Evolutionary conservation across 371 early-diverging fungal genomes (phyloP), one percentile per base, ranked within the genome.

Genomic region (Mortierella sp.): DNA sequence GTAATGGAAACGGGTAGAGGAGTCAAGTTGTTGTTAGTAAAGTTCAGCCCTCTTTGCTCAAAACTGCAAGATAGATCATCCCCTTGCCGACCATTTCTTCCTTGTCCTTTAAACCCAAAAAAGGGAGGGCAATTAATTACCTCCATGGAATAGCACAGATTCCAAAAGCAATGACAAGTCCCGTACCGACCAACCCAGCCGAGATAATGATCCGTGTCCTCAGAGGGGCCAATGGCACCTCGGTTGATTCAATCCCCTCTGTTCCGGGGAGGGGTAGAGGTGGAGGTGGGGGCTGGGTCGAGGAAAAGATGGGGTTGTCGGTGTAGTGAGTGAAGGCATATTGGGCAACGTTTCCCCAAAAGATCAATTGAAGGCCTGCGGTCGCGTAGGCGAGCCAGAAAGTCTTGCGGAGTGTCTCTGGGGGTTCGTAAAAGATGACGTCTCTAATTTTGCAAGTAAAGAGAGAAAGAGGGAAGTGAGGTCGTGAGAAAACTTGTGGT

Each of bases 101-200:
- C n/a, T n/a, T n/a, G n/a, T n/a, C n/a, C 43, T 40, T 6, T 40
- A 40, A 40, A 40, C 34, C 51, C 43, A 54, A 40, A 61, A 43
- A 54, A 75, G 19, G 31, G 64, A 34, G 40, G 0, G 11, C 0
- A 2, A 50, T 34, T 37, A 34, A 3, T 77, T 81, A 85, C 80
- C 86, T 81, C 86, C 86, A 86, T 26, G 86, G 86, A 40, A 86
- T 69, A 54, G 86, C 86, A 50, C 86, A 86, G 55, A 86, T 86
- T 46, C 86, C 86, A 59, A 86, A 82, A 9, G 86, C 86, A 70
- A 86, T 86, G 6, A 86, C 86, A 8, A 86, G 50, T 16, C 86
- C 86, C 8, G 86, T 86, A n/a, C 86, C 86, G 5, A 86, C 64
- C 61, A 86, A 55, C 16, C 86, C 86, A 34, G 79, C 82, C 16